Percentiles rank a stretch among this genome's conserved stretches.
These are phyloP conservation scores for Tolypocladium pustulatum DNA, from an alignment of 2,329 filamentous ascomycete genomes.

Conservation along the genomic window DNA sequence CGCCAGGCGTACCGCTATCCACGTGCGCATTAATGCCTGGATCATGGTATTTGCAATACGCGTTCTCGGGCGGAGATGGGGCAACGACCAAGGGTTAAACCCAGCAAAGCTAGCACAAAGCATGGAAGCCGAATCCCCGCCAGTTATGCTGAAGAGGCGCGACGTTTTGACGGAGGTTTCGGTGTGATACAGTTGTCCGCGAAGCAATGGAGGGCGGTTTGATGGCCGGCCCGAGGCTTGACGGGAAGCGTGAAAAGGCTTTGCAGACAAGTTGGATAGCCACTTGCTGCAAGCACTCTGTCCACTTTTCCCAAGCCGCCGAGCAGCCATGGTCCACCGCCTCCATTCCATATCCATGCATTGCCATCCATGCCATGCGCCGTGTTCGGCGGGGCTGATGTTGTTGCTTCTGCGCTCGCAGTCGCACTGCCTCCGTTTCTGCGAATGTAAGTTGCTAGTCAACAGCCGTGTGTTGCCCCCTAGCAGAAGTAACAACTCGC, in stretches of 20 bases:
- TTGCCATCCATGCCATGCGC: not conserved
- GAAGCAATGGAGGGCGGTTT: not conserved
- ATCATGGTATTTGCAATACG: not conserved
- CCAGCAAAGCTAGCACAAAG: not conserved
- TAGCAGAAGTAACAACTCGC: not conserved
- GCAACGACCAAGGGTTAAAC: not conserved
- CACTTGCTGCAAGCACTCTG: not conserved
- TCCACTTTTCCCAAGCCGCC: not conserved
- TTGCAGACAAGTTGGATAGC: not conserved
- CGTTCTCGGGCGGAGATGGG: not conserved
- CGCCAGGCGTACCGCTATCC: not conserved
- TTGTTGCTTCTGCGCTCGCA: not conserved
- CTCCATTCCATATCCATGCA: not conserved
- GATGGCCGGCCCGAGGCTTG: not conserved
- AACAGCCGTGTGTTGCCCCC: not conserved
- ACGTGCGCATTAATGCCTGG: not conserved
- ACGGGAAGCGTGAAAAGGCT: not conserved
- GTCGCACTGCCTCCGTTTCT: not conserved
- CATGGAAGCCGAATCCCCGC: not conserved
- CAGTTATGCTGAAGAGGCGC: not conserved
- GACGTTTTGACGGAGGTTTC: not conserved
- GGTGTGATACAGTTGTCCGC: not conserved
- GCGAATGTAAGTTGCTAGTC: not conserved
- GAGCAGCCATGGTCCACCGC: not conserved
- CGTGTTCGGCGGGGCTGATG: not conserved